Conservation (phyloP, 2,329 filamentous ascomycete genomes). For the Aspergillus carbonarius region DNA sequence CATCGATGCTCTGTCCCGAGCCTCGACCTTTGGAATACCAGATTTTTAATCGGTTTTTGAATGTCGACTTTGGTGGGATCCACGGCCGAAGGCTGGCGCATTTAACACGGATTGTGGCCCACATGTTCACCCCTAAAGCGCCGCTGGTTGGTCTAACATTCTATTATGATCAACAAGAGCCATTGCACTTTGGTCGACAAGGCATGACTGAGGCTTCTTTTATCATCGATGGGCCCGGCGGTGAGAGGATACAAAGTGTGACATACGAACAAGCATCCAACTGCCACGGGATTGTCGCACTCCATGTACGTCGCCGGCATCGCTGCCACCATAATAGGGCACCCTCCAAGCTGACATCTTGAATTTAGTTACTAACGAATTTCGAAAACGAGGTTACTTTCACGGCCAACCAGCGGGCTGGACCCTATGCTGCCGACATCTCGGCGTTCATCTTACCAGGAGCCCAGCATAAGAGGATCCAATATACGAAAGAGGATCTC, state of each 20-base stretch:
- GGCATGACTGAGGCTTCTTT: slow-evolving; percentile 3
- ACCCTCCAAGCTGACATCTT: background rate
- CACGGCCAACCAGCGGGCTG: background rate
- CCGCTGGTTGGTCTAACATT: slow-evolving; percentile 2
- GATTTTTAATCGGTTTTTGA: background rate
- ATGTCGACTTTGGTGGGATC: slow-evolving; percentile 4
- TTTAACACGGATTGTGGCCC: slow-evolving; percentile 6
- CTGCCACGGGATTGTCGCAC: background rate
- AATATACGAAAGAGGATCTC: background rate
- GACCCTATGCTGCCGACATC: background rate
- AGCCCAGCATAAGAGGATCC: background rate
- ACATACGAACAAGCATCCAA: background rate
- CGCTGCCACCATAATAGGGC: background rate
- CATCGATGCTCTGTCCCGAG: background rate
- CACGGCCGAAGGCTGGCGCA: background rate
- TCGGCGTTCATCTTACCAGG: background rate
- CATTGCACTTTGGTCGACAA: background rate
- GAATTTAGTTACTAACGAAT: background rate
- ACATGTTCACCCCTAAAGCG: background rate
- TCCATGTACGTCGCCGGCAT: background rate
- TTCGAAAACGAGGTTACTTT: background rate
- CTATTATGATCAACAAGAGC: background rate
- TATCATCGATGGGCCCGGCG: slow-evolving; percentile 2
- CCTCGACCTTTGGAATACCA: background rate
- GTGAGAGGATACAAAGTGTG: background rate